A percentile compares a stretch with the other conserved stretches of the same genome.
These are phyloP conservation scores for Pythium chondricola DNA, from an alignment of 352 stramenopile genomes.

Conservation along the genomic window DNA sequence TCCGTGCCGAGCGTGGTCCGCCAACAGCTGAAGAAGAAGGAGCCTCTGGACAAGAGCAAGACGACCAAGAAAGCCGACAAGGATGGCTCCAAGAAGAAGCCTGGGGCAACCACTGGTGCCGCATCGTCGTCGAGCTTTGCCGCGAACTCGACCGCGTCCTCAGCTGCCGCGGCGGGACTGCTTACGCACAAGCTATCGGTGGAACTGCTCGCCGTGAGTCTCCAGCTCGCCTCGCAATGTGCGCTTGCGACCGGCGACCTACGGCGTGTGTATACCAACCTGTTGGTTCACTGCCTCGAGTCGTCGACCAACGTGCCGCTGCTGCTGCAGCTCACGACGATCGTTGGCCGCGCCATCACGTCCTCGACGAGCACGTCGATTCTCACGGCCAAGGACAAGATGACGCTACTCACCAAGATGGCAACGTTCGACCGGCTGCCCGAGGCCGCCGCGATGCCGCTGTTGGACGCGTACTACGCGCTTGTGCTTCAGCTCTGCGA, in stretches of 20 bases:
- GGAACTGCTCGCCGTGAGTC: conserved; percentile 76
- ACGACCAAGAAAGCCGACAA: conserved; percentile 5
- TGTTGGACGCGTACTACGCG: conserved; percentile 77
- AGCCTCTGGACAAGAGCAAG: conserved; percentile 49
- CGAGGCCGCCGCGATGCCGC: conserved; percentile 74
- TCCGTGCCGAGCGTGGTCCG: conserved; percentile 79
- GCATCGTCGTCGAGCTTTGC: not conserved
- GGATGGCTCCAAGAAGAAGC: conserved; percentile 20
- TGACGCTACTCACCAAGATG: conserved; percentile 85
- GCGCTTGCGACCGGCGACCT: conserved; percentile 67
- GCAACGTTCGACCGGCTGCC: conserved; percentile 78
- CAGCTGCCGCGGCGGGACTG: conserved; percentile 14
- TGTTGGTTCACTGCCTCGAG: conserved; percentile 82
- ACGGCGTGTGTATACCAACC: conserved; percentile 71
- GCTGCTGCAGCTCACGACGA: conserved; percentile 76
- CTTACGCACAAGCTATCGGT: conserved; percentile 56
- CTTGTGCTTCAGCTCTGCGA: conserved; percentile 76
- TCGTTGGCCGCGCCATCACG: conserved; percentile 65
- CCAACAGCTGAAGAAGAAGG: conserved; percentile 55
- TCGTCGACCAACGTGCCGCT: conserved; percentile 81
- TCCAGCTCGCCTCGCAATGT: conserved; percentile 74
- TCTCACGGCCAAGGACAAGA: conserved; percentile 85
- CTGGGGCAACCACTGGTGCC: not conserved
- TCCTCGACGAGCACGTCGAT: conserved; percentile 26
- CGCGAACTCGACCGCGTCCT: not conserved